Evolutionary conservation across 306 rosid species (phyloP).

Genomic region (Sicyos edulis): DNA sequence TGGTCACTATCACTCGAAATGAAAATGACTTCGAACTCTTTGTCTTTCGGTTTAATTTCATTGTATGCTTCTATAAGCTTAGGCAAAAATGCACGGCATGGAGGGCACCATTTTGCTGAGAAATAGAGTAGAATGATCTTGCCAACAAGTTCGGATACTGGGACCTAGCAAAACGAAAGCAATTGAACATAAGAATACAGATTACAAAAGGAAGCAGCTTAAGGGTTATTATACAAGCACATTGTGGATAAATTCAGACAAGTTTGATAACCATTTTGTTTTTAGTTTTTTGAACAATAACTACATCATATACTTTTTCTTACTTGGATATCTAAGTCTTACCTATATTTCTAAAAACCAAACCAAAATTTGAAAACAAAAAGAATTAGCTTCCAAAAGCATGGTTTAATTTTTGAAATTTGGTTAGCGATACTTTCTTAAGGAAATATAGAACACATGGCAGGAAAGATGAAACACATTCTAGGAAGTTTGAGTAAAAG

Average conservation of each 20-base stretch:
- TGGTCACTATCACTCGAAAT: constrained; percentile 69
- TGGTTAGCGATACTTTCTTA: too few species aligned
- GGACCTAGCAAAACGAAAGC: constrained; percentile 36
- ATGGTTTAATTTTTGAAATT: too few species aligned
- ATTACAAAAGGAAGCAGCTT: not conserved
- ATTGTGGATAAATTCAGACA: not conserved
- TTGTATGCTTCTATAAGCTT: constrained; percentile 52
- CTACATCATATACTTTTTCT: too few species aligned
- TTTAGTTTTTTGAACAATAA: too few species aligned
- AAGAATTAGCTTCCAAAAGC: too few species aligned
- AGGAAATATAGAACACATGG: too few species aligned
- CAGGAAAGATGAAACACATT: too few species aligned
- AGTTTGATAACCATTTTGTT: too few species aligned
- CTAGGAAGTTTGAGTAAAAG: too few species aligned
- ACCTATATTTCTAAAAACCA: too few species aligned
- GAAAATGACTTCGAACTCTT: constrained; percentile 60
- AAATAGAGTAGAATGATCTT: constrained; percentile 68
- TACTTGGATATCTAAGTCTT: too few species aligned
- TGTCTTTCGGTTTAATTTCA: constrained; percentile 51
- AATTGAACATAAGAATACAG: not conserved
- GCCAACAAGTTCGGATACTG: constrained; percentile 56
- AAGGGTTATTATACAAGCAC: not conserved
- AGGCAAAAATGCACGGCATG: constrained; percentile 72
- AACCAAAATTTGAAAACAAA: too few species aligned
- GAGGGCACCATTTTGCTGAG: constrained; percentile 85